These are phyloP conservation scores for Leccinum longicurvipes DNA, from an alignment of 768 basidiomycete species.

Conservation along the genomic window DNA sequence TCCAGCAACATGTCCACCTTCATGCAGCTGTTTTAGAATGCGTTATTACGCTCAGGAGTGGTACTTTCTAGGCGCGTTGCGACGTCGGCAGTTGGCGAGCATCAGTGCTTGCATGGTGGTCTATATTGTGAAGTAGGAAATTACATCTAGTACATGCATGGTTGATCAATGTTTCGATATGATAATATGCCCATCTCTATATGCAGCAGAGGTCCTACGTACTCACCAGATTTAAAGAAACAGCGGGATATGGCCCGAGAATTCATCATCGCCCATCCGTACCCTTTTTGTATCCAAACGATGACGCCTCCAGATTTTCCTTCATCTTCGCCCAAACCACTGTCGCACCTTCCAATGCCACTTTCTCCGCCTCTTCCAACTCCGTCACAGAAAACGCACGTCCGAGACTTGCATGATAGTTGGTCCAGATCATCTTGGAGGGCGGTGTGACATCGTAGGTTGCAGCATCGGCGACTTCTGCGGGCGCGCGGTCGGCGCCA, in stretches of 20 bases:
- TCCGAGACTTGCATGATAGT: slow-evolving; percentile 17
- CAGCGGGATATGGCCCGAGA: not conserved
- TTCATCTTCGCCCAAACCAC: slow-evolving; percentile 50
- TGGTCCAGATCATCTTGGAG: slow-evolving; percentile 27
- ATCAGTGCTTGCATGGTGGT: too few species aligned
- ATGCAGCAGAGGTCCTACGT: not conserved
- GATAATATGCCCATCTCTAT: not conserved
- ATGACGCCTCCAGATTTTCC: slow-evolving; percentile 32
- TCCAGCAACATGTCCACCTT: too few species aligned
- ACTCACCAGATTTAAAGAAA: not conserved
- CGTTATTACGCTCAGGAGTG: too few species aligned
- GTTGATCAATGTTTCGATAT: not conserved
- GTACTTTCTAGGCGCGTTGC: too few species aligned
- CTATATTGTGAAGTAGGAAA: too few species aligned
- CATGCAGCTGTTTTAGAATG: too few species aligned
- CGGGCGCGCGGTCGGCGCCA: slow-evolving; percentile 11
- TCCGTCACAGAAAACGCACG: slow-evolving; percentile 38
- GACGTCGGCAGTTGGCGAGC: too few species aligned
- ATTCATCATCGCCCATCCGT: not conserved
- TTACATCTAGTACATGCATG: not conserved
- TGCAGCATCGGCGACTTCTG: not conserved
- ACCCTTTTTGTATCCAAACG: not conserved
- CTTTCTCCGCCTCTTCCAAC: slow-evolving; percentile 42
- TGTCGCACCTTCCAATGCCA: slow-evolving; percentile 46
- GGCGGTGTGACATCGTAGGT: slow-evolving; percentile 14